Evolutionary conservation across 2,329 filamentous ascomycete species (phyloP), one percentile per base, ranked within the genome.

Genomic region (Eurotiales sp.): DNA sequence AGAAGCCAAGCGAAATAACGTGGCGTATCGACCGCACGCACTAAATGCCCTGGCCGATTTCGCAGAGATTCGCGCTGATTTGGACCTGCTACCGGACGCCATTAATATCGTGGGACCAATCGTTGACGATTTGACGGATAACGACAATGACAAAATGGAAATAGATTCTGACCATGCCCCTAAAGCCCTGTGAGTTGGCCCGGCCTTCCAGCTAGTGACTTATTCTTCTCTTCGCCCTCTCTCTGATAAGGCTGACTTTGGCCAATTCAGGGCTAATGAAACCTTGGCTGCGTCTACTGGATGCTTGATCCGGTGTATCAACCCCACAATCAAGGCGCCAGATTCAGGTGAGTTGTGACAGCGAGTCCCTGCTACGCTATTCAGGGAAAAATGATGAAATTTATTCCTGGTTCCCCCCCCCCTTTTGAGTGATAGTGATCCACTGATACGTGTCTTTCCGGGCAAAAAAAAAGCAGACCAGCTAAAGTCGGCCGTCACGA

Each of bases 1-100:
- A 52, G 93, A 99, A 77, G 90, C 90, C 8, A 96, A 93, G 74
- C 82, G 93, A 27, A 92, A 91, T 64, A 96, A 96, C 62, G 81
- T 84, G n/a, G 76, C 77, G 7, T 99, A 97, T 69, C 83, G 88
- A 12, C 85, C 86, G 17, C 79, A 88, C 67, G 88, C 88, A 0
- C 80, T 96, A 56, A 74, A 75, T 50, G 84, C 82, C 29, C 74
- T 96, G 4, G 90, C 88, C 63, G 78, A 83, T 50, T 87, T 92
- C 61, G 81, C 83, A n/a, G 79, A 80, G 32, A 81, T 80, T 12
- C 78, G 87, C 42, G 77, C 79, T 21, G 86, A 91, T 61, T 64
- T 89, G 14, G 82, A 90, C 58, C 75, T 95, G 69, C 82, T 87
- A 59, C 72, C 78, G 4, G 82, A 88, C 22, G 84, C 87, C 4